Percentiles rank a stretch among this genome's conserved stretches.
Evolutionary conservation across 2,329 filamentous ascomycete species (phyloP).

Genomic region (Helminthosporium solani): DNA sequence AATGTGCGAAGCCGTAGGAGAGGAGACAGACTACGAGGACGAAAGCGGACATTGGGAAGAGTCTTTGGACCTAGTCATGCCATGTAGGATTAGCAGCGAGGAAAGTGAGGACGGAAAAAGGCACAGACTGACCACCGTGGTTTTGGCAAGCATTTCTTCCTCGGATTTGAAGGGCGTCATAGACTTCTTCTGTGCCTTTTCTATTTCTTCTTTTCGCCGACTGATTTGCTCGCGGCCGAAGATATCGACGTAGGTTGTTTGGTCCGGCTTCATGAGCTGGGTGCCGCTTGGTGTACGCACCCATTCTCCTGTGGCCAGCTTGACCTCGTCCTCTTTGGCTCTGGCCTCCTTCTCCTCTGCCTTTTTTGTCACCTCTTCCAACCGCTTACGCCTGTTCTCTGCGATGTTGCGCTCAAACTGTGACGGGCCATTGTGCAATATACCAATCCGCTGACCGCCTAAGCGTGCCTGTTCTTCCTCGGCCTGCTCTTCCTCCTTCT

Average conservation of each 20-base stretch:
- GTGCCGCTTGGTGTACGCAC: slow-evolving; percentile 35
- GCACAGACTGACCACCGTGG: slow-evolving; percentile 32
- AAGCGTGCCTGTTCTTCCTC: slow-evolving; percentile 7
- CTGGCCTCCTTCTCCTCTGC: slow-evolving; percentile 37
- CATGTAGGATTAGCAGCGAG: too few relatives aligned
- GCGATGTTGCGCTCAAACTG: slow-evolving; percentile 39
- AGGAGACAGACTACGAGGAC: slow-evolving; percentile 28
- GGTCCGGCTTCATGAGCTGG: slow-evolving; percentile 39
- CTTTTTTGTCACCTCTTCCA: slow-evolving; percentile 29
- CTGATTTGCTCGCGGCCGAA: slow-evolving; percentile 37
- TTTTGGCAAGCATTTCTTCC: slow-evolving; percentile 32
- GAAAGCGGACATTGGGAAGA: slow-evolving; percentile 40
- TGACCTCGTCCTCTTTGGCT: slow-evolving; percentile 32
- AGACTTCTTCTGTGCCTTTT: slow-evolving; percentile 28
- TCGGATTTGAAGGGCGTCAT: slow-evolving; percentile 24
- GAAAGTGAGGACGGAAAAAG: slow-evolving; percentile 1
- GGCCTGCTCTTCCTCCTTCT: slow-evolving; percentile 25
- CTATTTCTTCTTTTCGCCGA: slow-evolving; percentile 28
- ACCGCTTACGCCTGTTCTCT: slow-evolving; percentile 31
- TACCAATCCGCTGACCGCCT: slow-evolving; percentile 32
- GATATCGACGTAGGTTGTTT: slow-evolving; percentile 35
- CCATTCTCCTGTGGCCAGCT: slow-evolving; percentile 36
- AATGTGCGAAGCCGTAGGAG: slow-evolving; percentile 30
- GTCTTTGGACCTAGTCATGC: slow-evolving; percentile 3
- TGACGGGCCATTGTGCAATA: slow-evolving; percentile 35